A percentile compares a stretch with the other conserved stretches of the same genome.
phyloP scores from a whole-genome alignment of 345 rosid species.

The Eutrema yunnanense region DNA sequence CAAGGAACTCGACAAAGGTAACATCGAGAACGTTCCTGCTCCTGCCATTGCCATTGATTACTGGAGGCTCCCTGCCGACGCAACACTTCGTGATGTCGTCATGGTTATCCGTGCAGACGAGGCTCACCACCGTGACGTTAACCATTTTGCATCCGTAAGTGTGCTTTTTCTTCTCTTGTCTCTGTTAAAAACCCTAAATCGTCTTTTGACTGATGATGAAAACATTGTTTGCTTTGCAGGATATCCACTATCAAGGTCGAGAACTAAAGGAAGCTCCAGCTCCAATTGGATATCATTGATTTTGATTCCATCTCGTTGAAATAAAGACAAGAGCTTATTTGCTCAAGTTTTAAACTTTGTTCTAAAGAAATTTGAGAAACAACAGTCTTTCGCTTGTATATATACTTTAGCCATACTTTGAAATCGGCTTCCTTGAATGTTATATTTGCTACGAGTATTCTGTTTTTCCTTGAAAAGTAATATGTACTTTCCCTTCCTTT shows the following conservation, averaged over 20 bases:
- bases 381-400: background rate
- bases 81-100: slow-evolving; percentile 68
- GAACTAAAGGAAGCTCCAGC: slow-evolving; percentile 64
- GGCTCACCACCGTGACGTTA: slow-evolving; percentile 83
- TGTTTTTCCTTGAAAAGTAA: background rate
- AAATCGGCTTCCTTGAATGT: slow-evolving; percentile 1
- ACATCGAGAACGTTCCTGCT: slow-evolving; percentile 70
- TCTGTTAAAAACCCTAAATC: background rate
- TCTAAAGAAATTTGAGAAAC: background rate
- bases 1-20: slow-evolving; percentile 73
- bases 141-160: slow-evolving; percentile 77
- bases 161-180: background rate
- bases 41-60: slow-evolving; percentile 76
- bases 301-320: background rate
- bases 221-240: slow-evolving; percentile 33
- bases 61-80: slow-evolving; percentile 57
- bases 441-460: background rate
- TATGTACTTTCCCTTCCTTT: background rate
- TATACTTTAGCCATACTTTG: slow-evolving; percentile 3
- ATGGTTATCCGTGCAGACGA: slow-evolving; percentile 66
- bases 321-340: background rate
- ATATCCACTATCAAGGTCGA: slow-evolving; percentile 62
- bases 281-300: slow-evolving; percentile 65
- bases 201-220: background rate
- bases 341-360: background rate